Evolutionary conservation across 2,329 filamentous ascomycete genomes (phyloP), one percentile per base, ranked within the genome.

Genomic region (Colletotrichum zoysiae): DNA sequence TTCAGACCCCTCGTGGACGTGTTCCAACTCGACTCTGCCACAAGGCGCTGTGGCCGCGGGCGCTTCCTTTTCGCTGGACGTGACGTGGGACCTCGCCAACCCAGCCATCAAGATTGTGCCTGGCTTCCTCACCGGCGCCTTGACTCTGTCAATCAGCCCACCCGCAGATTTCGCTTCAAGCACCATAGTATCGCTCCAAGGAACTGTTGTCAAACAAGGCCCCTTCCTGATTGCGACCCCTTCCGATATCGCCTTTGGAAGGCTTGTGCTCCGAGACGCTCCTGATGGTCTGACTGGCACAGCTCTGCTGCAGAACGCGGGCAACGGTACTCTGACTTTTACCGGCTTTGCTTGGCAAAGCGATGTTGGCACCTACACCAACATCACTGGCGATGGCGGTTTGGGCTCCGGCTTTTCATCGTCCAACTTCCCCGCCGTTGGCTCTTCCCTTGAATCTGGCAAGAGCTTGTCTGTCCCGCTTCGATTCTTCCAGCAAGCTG

Each of bases 101-200:
- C 75, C 76, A 9, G 76, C 76, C 4, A 76, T 74, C 7, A 74
- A 75, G 6, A 70, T 80, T 26, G 68, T 77, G 9, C 82, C 82
- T 11, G 83, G 83, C 6, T 75, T 80, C 14, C 78, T 80, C 58
- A 80, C 78, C 23, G 79, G 79, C 2, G 78, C 79, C 20, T 73
- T 85, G 8, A 80, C 79, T 38, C 74, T 84, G n/a, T 77, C 78
- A 46, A 82, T 82, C 14, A 81, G 82, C 66, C 77, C 75, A 18
- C 76, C 81, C 7, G 71, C 78, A 2, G 79, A 81, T 38, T 85
- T 80, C 70, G 79, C 80, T 16, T 79, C 77, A 26, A 76, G 76
- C 11, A 77, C 81, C n/a, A 80, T 82, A 4, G 75, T 85, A 2
- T 78, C 79, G 11, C 75, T 85, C 2, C 78, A 77, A 4, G 83